These are phyloP conservation scores for Vickermania ingenoplastis DNA, from an alignment of 208 protist genomes.

Conservation along the genomic window DNA sequence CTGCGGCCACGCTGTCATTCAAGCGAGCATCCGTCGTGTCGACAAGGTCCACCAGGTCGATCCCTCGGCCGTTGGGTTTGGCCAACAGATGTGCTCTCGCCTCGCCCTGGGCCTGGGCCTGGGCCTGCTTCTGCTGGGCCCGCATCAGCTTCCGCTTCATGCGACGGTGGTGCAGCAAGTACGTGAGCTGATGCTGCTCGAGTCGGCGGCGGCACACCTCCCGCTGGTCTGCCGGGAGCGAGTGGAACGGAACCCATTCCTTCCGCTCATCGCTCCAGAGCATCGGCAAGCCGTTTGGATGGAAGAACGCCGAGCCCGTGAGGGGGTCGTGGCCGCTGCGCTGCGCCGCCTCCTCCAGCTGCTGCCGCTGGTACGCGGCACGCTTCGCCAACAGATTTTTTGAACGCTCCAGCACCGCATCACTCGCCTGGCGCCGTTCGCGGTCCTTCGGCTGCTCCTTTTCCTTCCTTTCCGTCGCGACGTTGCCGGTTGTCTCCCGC, in stretches of 20 bases:
- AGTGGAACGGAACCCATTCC: neutral
- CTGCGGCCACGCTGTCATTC: too few relatives aligned
- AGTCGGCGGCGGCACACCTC: constrained; percentile 18
- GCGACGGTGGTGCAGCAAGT: constrained; percentile 16
- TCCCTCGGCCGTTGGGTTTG: neutral
- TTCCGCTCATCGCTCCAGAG: neutral
- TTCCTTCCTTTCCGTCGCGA: neutral
- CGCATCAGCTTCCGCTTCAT: neutral
- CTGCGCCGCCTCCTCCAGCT: neutral
- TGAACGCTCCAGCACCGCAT: neutral
- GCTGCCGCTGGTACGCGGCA: neutral
- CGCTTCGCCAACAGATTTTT: neutral
- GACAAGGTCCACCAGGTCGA: neutral
- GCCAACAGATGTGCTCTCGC: neutral
- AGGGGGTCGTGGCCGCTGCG: neutral
- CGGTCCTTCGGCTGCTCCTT: neutral
- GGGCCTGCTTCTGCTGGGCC: too few relatives aligned
- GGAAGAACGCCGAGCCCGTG: neutral
- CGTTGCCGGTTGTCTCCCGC: neutral
- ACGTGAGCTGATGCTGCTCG: constrained; percentile 14
- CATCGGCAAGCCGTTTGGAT: neutral
- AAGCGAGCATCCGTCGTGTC: neutral
- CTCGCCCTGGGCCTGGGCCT: constrained; percentile 2
- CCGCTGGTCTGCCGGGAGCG: constrained; percentile 4
- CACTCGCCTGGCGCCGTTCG: neutral